phyloP scores from a whole-genome alignment of 1,284 basidiomycete genomes.

The Kwoniella shivajii region DNA sequence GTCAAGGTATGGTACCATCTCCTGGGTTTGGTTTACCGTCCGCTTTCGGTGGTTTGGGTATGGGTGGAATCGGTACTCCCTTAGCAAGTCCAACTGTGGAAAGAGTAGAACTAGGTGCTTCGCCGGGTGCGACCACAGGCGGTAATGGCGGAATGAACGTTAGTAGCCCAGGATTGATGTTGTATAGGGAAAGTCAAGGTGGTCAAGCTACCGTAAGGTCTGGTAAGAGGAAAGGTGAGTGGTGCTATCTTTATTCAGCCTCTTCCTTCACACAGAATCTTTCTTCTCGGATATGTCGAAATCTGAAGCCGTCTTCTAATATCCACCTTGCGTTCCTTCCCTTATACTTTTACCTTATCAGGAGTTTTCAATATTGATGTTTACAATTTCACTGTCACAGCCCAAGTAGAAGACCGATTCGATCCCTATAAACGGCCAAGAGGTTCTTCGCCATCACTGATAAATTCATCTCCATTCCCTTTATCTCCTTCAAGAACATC shows the following conservation, averaged over 20 bases:
- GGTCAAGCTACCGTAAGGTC: slow-evolving; percentile 39
- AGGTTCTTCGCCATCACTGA: slow-evolving; percentile 43
- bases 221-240: slow-evolving; percentile 50
- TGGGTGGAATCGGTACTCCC: slow-evolving; percentile 41
- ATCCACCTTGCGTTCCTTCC: no score
- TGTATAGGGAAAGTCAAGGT: slow-evolving; percentile 42
- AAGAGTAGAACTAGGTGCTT: slow-evolving; percentile 38
- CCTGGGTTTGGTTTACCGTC: slow-evolving; percentile 40
- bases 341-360: neutral
- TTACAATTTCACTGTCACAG: slow-evolving; percentile 7
- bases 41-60: slow-evolving; percentile 44
- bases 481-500: slow-evolving; percentile 39
- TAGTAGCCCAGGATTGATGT: slow-evolving; percentile 46
- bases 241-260: no score
- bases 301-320: no score
- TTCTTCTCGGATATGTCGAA: no score
- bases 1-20: slow-evolving; percentile 32
- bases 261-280: no score
- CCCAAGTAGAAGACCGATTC: slow-evolving; percentile 47
- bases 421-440: slow-evolving; percentile 52
- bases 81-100: slow-evolving; percentile 46
- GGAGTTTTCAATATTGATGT: neutral
- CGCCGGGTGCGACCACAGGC: slow-evolving; percentile 33
- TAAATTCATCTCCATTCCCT: slow-evolving; percentile 28
- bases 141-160: slow-evolving; percentile 13